phyloP scores from a whole-genome alignment of 768 basidiomycete genomes.

The Xanthoconium purpureum region DNA sequence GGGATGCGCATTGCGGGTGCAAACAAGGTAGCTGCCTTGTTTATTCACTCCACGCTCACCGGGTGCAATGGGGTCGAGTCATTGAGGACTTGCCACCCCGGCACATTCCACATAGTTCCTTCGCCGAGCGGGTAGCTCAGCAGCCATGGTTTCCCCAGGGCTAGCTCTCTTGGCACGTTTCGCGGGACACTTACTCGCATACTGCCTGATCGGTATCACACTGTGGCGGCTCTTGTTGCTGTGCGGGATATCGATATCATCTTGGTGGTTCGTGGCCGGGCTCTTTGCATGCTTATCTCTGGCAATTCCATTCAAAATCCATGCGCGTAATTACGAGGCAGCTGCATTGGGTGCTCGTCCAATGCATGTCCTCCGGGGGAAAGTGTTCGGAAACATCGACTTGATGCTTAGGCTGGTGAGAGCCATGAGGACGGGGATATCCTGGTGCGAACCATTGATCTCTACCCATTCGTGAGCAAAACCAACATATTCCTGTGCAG shows the following conservation, averaged over 20 bases:
- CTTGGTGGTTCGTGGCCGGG: constrained; percentile 36
- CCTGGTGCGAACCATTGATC: constrained; percentile 38
- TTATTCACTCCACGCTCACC: too few species aligned
- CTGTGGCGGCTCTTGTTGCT: constrained; percentile 7
- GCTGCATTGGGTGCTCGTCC: constrained; percentile 45
- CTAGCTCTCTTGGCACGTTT: constrained; percentile 9
- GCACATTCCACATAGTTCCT: not conserved
- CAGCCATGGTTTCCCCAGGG: constrained; percentile 12
- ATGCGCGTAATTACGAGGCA: constrained; percentile 36
- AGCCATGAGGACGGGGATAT: constrained; percentile 45
- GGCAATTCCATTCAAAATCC: constrained; percentile 26
- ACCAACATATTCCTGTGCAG: constrained; percentile 24
- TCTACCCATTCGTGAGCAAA: not conserved
- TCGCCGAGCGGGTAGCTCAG: not conserved
- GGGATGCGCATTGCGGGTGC: too few species aligned
- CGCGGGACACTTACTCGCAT: not conserved
- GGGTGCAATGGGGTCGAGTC: too few species aligned
- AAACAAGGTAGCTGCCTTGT: too few species aligned
- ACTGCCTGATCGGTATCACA: not conserved
- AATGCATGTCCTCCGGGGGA: constrained; percentile 38
- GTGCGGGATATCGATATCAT: constrained; percentile 30
- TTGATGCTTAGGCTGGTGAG: constrained; percentile 36
- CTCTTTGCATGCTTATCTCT: constrained; percentile 36
- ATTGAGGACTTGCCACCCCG: too few species aligned
- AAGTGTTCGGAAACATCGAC: constrained; percentile 45